Evolutionary conservation across 225 moss, liverwort and hornwort species (phyloP), one percentile per base, ranked within the genome.

Genomic region (Straminergon stramineum): DNA sequence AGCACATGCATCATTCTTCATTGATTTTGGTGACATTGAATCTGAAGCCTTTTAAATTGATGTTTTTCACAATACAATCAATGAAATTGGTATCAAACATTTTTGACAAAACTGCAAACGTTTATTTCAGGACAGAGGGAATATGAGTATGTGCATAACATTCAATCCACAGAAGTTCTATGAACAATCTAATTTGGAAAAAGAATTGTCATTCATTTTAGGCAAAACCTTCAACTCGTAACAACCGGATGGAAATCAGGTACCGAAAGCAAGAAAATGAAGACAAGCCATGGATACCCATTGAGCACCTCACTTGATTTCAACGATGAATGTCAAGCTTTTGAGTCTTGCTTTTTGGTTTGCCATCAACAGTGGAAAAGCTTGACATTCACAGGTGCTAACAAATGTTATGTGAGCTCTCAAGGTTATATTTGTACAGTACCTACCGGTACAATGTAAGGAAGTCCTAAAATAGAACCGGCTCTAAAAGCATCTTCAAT

Each of bases 11-110:
- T 21, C 2, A 0, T 21, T 34, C 13, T 34, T 73, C 73, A 73
- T 43, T 43, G 27, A 76, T 32, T 76, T 7, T 20, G 2, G 7
- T 76, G 13, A 32, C 13, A 76, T 5, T 5, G 1, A 76, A 52
- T 52, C 1, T 31, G 1, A 2, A 34, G 3, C 7, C 53, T 21
- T 76, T 0, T 53, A 2, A 76, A 8, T 34, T 7, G 13, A 52
- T 34, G 8, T 3, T 76, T 76, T 53, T 76, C 53, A 52, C 34
- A 21, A 34, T 53, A 52, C 8, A 20, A 53, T 21, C 21, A 76
- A 34, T 76, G 53, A 55, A 55, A 37, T 78, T 37, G 35, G 2
- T 55, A 53, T 23, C 21, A 22, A 78, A 55, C 5, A 23, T 37
- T 14, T 75, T 24, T 6, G 3, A 37, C 9, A 55, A 9, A 35